Evolutionary conservation across 441 rosid genomes (phyloP), one percentile per base, ranked within the genome.

Genomic region (Dalechampia spathulata): DNA sequence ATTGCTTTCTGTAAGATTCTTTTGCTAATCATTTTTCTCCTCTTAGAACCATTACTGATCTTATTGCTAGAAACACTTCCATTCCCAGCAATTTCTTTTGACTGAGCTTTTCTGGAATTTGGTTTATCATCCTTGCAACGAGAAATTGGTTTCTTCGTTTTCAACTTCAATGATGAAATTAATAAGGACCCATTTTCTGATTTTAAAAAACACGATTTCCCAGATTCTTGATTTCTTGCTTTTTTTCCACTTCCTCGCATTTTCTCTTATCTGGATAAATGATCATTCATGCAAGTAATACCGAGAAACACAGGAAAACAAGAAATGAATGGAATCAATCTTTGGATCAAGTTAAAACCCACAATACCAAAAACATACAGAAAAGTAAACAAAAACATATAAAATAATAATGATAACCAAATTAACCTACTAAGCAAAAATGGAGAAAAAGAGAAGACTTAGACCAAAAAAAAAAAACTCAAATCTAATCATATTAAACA

Each of bases 141-240:
- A 28, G 75, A 48, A 20, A 60, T 26, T 42, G 60, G 68, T 66
- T 61, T 65, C 7, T 70, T 67, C 54, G 66, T 84, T 62, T 75
- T 75, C 1, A 69, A 49, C 52, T 58, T 71, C 26, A 84, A 62
- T 14, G 97, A 72, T 25, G 89, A 77, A 70, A 83, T 77, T 55
- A 80, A 71, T 58, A 78, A 52, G 64, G 95, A 82, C 42, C 66
- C 90, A 58, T 61, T 64, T 37, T 76, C 81, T 64, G 58, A 66
- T 65, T 65, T 68, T 6, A 83, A 74, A 42, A 71, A 63, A 69
- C 69, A 65, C 56, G 78, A 65, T 53, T 71, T 72, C 2, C 49
- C 56, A 5, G 65, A 57, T 67, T 78, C 78, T 61, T 71, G 70
- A 55, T 42, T 70, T 16, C 17, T 61, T 39, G 42, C 59, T 55